Evolutionary conservation across 2,329 filamentous ascomycete species (phyloP).

Genomic region (Talaromyces amestolkiae): DNA sequence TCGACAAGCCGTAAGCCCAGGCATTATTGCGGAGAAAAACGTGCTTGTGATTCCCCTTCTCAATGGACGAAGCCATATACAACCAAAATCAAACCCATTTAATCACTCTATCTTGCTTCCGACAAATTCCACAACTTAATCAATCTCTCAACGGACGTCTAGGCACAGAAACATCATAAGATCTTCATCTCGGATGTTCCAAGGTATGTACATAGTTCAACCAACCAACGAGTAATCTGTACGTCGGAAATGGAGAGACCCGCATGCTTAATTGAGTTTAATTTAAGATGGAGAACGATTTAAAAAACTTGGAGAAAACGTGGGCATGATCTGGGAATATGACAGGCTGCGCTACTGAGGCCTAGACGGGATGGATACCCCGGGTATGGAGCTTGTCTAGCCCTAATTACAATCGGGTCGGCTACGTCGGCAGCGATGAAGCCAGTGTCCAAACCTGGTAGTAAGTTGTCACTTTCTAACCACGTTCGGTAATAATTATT

Average conservation of each 20-base stretch:
- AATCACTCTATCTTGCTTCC: not conserved
- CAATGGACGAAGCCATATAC: not conserved
- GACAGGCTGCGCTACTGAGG: not conserved
- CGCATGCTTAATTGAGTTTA: not conserved
- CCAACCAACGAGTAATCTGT: not conserved
- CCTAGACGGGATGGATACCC: not conserved
- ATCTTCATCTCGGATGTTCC: not conserved
- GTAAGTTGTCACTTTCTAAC: too few relatives aligned
- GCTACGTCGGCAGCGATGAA: not conserved
- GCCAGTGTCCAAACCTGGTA: too few relatives aligned
- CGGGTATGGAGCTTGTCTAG: not conserved
- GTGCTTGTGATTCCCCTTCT: too few relatives aligned
- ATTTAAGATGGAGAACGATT: not conserved
- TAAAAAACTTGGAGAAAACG: not conserved
- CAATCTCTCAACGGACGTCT: not conserved
- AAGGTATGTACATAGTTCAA: not conserved
- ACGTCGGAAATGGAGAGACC: not conserved
- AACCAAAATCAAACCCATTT: not conserved
- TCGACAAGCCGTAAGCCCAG: too few relatives aligned
- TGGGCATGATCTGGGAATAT: not conserved
- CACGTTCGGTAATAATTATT: too few relatives aligned
- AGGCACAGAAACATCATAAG: not conserved
- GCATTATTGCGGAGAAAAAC: too few relatives aligned
- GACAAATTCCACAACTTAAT: not conserved
- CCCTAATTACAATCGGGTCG: not conserved